Evolutionary conservation across 2,329 filamentous ascomycete genomes (phyloP), one percentile per base, ranked within the genome.

Genomic region (Fusarium phyllophilum): DNA sequence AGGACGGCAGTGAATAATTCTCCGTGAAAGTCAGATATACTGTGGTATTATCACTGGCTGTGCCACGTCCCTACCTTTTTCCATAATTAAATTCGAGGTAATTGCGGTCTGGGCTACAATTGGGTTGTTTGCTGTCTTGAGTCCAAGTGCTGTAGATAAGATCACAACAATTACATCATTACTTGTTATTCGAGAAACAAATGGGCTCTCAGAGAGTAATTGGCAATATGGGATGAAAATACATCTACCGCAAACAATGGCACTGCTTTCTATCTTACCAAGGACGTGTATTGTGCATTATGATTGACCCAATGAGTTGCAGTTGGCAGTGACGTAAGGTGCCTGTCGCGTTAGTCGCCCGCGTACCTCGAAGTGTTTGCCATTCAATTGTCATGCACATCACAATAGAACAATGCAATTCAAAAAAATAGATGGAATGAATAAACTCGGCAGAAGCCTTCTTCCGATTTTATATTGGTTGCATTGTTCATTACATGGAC

Each of bases 1-100:
- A 48, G 22, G 62, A 33, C 51, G 46, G n/a, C 22, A 44, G 33
- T 44, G 8, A 31, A 51, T 31, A 67, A 74, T 67, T 73, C 61
- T 56, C 70, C 48, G 70, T 46, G 34, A 20, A 44, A 45, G 45
- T 15, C 29, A 36, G 42, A 73, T 49, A 29, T 29, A 39, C 34
- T 29, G 39, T 58, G 26, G 42, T 34, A 64, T 34, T 14, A 17
- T 24, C 20, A 36, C 34, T 31, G n/a, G 26, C 68, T 70, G 51
- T 68, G 67, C 67, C 67, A 44, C 51, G 33, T 64, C 46, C 52
- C 60, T 51, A 31, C 41, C 41, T 51, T n/a, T 24, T 18, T 5
- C 14, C 18, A 17, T 34, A 38, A 33, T 20, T 13, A 31, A 51
- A 60, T 52, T 14, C 49, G 20, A 36, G 29, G 31, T 24, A 17